A percentile compares a stretch with the other conserved stretches of the same genome.
Evolutionary conservation across 441 rosid species (phyloP).

Genomic region (Erysimum cheiri): DNA sequence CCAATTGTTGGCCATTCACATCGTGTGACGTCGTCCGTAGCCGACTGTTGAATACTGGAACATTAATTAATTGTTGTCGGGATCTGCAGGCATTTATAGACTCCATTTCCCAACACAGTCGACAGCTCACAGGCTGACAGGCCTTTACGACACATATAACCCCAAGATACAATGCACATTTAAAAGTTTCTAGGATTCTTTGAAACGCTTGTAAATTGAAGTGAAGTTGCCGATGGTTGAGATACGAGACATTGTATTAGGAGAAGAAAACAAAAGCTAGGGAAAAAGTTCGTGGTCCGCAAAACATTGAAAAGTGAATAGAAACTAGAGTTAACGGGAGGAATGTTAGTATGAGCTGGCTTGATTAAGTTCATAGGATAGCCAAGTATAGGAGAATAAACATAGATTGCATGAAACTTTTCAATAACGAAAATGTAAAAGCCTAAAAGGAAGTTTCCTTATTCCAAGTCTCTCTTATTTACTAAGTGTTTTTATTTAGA

Average conservation of each 20-base stretch:
- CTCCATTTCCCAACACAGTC: not conserved
- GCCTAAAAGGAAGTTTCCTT: not conserved
- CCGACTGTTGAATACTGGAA: not conserved
- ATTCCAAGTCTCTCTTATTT: too few relatives aligned
- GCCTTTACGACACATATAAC: slow-evolving; percentile 13
- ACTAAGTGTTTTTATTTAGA: too few relatives aligned
- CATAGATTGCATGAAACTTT: not conserved
- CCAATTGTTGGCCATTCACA: slow-evolving; percentile 1
- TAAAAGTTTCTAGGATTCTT: not conserved
- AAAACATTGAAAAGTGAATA: not conserved
- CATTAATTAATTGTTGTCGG: not conserved
- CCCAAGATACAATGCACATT: slow-evolving; percentile 2
- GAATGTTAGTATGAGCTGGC: not conserved
- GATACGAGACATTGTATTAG: not conserved
- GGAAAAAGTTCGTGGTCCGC: not conserved
- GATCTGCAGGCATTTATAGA: slow-evolving; percentile 17
- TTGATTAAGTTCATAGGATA: not conserved
- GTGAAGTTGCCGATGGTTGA: not conserved
- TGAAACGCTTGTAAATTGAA: not conserved
- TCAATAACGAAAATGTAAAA: not conserved
- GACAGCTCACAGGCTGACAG: slow-evolving; percentile 32
- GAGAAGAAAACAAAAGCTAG: not conserved
- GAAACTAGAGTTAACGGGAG: not conserved
- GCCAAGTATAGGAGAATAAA: not conserved
- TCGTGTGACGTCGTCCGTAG: not conserved